These are phyloP conservation scores for Chlorella vulgaris DNA, from an alignment of 139 green algal genomes.

Conservation along the genomic window DNA sequence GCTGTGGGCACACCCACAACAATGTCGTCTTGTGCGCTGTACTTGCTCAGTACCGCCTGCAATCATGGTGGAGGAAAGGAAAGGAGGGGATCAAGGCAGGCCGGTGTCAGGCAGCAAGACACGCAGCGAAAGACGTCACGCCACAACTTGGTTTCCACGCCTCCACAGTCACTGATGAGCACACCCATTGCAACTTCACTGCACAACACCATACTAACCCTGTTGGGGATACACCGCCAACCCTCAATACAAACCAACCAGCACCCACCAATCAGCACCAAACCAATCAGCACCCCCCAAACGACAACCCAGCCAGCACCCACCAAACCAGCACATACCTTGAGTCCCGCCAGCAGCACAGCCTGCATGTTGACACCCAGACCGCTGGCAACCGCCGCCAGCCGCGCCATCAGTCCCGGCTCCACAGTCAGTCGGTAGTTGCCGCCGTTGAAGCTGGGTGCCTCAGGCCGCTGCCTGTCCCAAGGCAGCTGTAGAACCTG, in stretches of 20 bases:
- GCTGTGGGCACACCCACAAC: not conserved
- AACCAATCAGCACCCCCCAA: too few species aligned
- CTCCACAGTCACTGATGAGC: too few species aligned
- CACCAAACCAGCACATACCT: not conserved
- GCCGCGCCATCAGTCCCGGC: not conserved
- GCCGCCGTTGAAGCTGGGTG: not conserved
- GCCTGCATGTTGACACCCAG: not conserved
- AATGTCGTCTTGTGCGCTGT: conserved; percentile 5
- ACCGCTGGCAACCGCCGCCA: not conserved
- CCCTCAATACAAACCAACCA: too few species aligned
- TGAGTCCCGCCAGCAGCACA: not conserved
- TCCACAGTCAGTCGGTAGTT: not conserved
- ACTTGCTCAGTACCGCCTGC: not conserved
- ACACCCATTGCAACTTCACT: too few species aligned
- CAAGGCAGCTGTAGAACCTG: conserved; percentile 5
- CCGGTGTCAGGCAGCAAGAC: not conserved
- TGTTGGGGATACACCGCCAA: too few species aligned
- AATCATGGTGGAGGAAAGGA: not conserved
- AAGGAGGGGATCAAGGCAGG: not conserved
- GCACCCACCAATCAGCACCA: too few species aligned
- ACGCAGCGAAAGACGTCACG: too few species aligned
- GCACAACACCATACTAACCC: too few species aligned
- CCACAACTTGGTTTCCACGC: too few species aligned
- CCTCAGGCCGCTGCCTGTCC: conserved; percentile 21
- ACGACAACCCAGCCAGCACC: too few species aligned